Base-by-base conservation (phyloP, 164 flowering plant genomes). In the Aristolochia californica region DNA sequence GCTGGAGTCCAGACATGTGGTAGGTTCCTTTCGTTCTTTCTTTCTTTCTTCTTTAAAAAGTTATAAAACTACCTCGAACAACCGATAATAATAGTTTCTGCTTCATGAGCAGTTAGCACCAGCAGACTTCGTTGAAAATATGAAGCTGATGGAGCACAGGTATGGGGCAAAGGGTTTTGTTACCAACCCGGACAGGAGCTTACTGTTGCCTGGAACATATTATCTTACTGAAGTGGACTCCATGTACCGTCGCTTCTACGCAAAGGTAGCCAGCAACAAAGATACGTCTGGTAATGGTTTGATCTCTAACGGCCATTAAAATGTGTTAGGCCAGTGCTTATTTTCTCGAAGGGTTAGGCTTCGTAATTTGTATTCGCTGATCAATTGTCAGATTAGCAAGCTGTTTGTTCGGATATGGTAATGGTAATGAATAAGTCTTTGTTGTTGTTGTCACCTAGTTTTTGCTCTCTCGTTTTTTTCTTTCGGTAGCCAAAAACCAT, bases 111-210 rank as follows among this genome's bases (percentile, higher is more conserved):
- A 93, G 97, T 62, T 80, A 57, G 30, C 77, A 1, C 89, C 98
- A 0, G 94, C 81, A 67, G 85, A 82, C 49, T 88, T 93, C 51
- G 84, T 87, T 3, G 90, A 87, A 66, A 84, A 65, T 2, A 58
- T 89, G 88, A 68, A 85, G 74, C 69, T 93, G 43, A 93, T 88
- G 97, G 98, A 93, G 82, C 97, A 90, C 52, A 78, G 97, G 50
- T 94, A 94, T 55, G 99, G 99, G 9, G 88, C 73, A 16, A 87
- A 87, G 70, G 97, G 83, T 74, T 89, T 81, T 50, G 85, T 80
- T 57, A 89, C 96, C 2, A 80, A 76, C 83, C 17, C 10, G 2
- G 97, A 88, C 66, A 50, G 53, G 17, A 84, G 91, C 70, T 82
- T 90, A 49, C 66, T 90, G 59, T 25, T 87, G 57, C 81, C 88